Evolutionary conservation across 306 rosid genomes (phyloP).

Genomic region (Inga leiocalycina): DNA sequence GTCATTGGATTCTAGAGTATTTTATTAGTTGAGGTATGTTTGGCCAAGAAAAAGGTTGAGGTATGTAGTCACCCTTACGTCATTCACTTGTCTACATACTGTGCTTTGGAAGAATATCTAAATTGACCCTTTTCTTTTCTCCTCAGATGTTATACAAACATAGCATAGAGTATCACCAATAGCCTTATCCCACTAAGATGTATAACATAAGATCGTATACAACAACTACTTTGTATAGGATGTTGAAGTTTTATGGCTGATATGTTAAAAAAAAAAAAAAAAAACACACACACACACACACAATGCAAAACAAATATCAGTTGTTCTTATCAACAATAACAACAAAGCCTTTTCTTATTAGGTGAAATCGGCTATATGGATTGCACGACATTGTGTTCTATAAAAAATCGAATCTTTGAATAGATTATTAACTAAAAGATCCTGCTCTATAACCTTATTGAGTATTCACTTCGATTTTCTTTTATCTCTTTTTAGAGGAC

Average conservation of each 20-base stretch:
- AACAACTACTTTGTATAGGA: not conserved
- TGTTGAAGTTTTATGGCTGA: not conserved
- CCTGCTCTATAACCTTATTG: no score
- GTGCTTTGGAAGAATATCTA: not conserved
- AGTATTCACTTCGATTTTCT: no score
- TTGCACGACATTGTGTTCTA: no score
- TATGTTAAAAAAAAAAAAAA: not conserved
- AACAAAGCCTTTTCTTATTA: no score
- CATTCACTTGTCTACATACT: not conserved
- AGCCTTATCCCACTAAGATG: not conserved
- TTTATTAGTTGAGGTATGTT: not conserved
- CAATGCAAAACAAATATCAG: not conserved
- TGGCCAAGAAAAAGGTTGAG: not conserved
- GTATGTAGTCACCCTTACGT: constrained; percentile 16
- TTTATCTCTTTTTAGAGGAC: no score
- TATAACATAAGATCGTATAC: not conserved
- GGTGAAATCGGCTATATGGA: no score
- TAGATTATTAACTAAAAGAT: no score
- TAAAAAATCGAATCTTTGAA: no score
- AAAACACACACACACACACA: no score
- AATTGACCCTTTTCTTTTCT: not conserved
- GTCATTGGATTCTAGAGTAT: not conserved
- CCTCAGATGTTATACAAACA: not conserved
- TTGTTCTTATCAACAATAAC: not conserved
- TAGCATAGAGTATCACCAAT: not conserved